These are phyloP conservation scores for Neurospora terricola DNA, from an alignment of 495 filamentous ascomycete species.

Conservation along the genomic window DNA sequence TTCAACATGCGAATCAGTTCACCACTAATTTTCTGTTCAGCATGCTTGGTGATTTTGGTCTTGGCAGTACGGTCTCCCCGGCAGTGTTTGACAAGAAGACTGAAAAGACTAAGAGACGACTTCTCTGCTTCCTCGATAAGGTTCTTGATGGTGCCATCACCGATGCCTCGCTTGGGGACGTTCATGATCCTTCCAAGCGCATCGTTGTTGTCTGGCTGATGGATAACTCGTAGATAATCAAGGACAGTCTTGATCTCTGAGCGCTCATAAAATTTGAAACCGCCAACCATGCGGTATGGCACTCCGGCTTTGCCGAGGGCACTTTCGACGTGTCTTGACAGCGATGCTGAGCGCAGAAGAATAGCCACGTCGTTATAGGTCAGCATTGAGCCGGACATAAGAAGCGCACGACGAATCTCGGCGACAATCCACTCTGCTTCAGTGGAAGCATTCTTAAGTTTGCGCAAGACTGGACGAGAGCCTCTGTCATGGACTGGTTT, in stretches of 20 bases:
- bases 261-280: slow-evolving; percentile 85
- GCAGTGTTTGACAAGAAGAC: slow-evolving; percentile 54
- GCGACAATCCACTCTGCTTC: slow-evolving; percentile 86
- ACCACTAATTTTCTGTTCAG: slow-evolving; percentile 46
- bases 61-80: slow-evolving; percentile 58
- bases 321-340: slow-evolving; percentile 78
- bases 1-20: slow-evolving; percentile 41
- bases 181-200: slow-evolving; percentile 81
- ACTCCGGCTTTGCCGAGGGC: slow-evolving; percentile 79
- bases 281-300: slow-evolving; percentile 89
- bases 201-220: slow-evolving; percentile 82
- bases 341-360: slow-evolving; percentile 68
- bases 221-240: slow-evolving; percentile 80
- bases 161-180: slow-evolving; percentile 69
- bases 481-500: slow-evolving; percentile 74
- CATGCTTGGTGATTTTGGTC: slow-evolving; percentile 56
- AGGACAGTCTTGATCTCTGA: slow-evolving; percentile 81
- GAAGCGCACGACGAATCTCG: slow-evolving; percentile 65
- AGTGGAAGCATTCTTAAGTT: slow-evolving; percentile 55
- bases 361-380: slow-evolving; percentile 75
- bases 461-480: slow-evolving; percentile 74
- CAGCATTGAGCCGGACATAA: slow-evolving; percentile 63
- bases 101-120: slow-evolving; percentile 63
- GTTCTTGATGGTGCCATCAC: slow-evolving; percentile 65
- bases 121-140: slow-evolving; percentile 67